Evolutionary conservation across 2,329 filamentous ascomycete species (phyloP), one percentile per base, ranked within the genome.

Genomic region (Clonostachys sp.): DNA sequence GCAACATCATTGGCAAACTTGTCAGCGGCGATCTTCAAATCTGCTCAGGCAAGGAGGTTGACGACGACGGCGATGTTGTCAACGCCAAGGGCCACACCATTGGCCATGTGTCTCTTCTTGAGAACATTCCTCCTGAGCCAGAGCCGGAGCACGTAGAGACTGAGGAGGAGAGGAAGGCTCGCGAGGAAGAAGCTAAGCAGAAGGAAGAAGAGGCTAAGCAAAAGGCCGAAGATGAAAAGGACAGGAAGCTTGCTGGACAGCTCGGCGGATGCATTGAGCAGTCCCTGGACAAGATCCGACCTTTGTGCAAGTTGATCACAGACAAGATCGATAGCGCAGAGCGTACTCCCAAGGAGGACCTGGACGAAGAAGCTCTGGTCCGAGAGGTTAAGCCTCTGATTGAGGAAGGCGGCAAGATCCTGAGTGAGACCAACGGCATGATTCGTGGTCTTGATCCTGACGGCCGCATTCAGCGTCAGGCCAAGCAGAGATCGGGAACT

Each of bases 391-490:
- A 86, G 67, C 91, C 91, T 1, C 77, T 96, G 13, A 89, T 96
- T 60, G 91, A 96, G 65, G 87, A 96, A 65, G 91, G 85, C 43
- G 81, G 83, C 46, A 84, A 83, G 55, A 90, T 95, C 61, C 77
- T 96, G 13, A 84, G 86, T 57, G 91, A 96, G 67, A 86, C 87
- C 66, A 94, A 96, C 61, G 90, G 91, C 45, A 77, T 86, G 8
- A 89, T 96, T 57, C 89, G 91, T 34, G 90, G 87, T 7, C 82
- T 96, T 45, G 91, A 96, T 59, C 91, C 91, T 1, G 91, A 95
- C 61, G 90, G 91, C 34, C 83, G 84, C 53, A 95, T 96, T 63
- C 82, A 89, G 42, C 82, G 86, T 35, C 87, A 91, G 50, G 91
- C 91, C 42, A 95, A 96, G 77, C 83, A 87, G 56, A 89, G 88